phyloP scores from a whole-genome alignment of 805 yeast genomes.

The Kodamaea kaohsiungensis region DNA sequence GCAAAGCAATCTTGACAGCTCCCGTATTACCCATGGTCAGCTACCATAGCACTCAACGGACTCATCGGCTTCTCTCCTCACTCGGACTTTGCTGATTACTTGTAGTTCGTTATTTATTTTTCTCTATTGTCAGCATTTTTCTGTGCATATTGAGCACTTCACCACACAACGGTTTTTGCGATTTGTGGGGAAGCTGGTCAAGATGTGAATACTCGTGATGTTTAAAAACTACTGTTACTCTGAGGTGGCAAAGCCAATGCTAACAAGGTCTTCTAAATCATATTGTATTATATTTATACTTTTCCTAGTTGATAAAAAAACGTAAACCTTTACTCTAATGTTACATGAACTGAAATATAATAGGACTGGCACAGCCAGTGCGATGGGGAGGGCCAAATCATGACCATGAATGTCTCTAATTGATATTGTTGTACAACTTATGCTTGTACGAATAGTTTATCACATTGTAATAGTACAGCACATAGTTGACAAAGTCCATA shows the following conservation, averaged over 20 bases:
- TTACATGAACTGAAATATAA: neutral
- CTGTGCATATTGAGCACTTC: neutral
- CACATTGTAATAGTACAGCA: conserved; percentile 16
- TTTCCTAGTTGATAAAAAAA: neutral
- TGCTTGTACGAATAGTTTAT: conserved; percentile 15
- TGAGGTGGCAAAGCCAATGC: neutral
- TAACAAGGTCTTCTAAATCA: neutral
- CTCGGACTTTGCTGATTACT: neutral
- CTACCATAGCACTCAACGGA: neutral
- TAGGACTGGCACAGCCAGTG: neutral
- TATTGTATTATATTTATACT: neutral
- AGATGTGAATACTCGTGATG: neutral
- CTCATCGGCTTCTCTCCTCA: neutral
- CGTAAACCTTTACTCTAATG: neutral
- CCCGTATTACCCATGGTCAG: neutral
- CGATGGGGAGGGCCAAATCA: neutral
- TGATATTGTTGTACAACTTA: conserved; percentile 20
- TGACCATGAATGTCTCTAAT: conserved; percentile 5
- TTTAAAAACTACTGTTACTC: too few species aligned
- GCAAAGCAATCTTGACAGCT: neutral
- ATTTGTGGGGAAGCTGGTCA: neutral
- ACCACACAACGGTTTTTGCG: neutral
- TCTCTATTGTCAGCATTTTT: neutral
- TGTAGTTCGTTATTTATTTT: neutral
- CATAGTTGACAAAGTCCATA: conserved; percentile 12